These are phyloP conservation scores for Coniella vitis DNA, from an alignment of 2,329 filamentous ascomycete genomes.

Conservation along the genomic window DNA sequence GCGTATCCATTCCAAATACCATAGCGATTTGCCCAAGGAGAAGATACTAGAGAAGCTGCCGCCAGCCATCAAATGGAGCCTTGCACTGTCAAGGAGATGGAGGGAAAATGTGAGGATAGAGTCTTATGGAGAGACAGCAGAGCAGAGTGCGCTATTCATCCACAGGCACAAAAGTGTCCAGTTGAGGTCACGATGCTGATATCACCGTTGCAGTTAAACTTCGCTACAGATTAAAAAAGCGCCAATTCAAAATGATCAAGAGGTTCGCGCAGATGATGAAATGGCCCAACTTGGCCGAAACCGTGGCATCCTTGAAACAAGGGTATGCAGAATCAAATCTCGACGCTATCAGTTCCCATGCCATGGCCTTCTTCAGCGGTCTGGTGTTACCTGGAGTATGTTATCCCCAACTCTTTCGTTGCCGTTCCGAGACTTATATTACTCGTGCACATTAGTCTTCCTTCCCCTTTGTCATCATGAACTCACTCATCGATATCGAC, in stretches of 20 bases:
- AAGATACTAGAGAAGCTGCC: constrained; percentile 59
- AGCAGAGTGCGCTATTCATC: constrained; percentile 36
- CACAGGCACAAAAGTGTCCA: neutral
- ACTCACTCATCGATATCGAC: constrained; percentile 68
- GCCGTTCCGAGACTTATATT: neutral
- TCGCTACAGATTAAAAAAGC: constrained; percentile 56
- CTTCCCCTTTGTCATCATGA: constrained; percentile 72
- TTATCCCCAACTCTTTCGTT: neutral
- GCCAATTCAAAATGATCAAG: constrained; percentile 62
- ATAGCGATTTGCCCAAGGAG: constrained; percentile 57
- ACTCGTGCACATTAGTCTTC: constrained; percentile 35
- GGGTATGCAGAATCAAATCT: constrained; percentile 51
- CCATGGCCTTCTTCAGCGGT: constrained; percentile 72
- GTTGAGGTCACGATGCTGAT: neutral
- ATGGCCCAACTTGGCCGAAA: constrained; percentile 66
- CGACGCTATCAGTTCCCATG: constrained; percentile 58
- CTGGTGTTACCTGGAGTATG: constrained; percentile 63
- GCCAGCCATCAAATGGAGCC: constrained; percentile 63
- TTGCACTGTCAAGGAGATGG: constrained; percentile 70
- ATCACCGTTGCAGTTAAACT: constrained; percentile 44
- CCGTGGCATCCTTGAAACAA: constrained; percentile 55
- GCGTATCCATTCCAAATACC: constrained; percentile 57
- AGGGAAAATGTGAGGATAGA: constrained; percentile 63
- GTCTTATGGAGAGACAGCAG: constrained; percentile 45
- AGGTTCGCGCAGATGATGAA: constrained; percentile 67